Evolutionary conservation across 805 yeast species (phyloP).

Genomic region (Candida methanosorbosa): DNA sequence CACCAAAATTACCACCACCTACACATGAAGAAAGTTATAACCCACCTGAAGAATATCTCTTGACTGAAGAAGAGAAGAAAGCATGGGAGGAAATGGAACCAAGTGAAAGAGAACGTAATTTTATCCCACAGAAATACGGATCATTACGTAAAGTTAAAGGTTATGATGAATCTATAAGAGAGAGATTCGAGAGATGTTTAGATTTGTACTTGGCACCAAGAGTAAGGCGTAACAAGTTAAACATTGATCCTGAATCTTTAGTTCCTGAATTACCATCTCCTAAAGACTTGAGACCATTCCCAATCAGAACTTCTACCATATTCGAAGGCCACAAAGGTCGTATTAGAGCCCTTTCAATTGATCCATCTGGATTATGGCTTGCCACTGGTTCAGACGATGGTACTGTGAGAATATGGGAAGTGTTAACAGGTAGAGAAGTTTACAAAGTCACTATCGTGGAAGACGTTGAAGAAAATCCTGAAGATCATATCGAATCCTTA

Average conservation of each 20-base stretch:
- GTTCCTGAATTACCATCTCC: slow-evolving; percentile 97
- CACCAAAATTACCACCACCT: slow-evolving; percentile 94
- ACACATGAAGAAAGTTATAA: slow-evolving; percentile 94
- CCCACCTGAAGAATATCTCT: slow-evolving; percentile 92
- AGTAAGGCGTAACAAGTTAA: slow-evolving; percentile 80
- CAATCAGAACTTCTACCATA: slow-evolving; percentile 77
- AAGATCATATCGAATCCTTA: slow-evolving; percentile 71
- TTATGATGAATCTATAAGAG: slow-evolving; percentile 76
- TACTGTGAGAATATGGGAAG: slow-evolving; percentile 93
- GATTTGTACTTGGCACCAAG: slow-evolving; percentile 96
- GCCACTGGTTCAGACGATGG: slow-evolving; percentile 99
- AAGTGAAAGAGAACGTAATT: slow-evolving; percentile 69
- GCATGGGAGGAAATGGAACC: slow-evolving; percentile 67
- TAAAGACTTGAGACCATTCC: slow-evolving; percentile 93
- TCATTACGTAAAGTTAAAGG: slow-evolving; percentile 92
- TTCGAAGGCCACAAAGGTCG: slow-evolving; percentile 79
- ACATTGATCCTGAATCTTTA: slow-evolving; percentile 92
- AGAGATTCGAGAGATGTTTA: slow-evolving; percentile 87
- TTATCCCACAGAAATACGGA: slow-evolving; percentile 71
- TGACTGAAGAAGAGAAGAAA: slow-evolving; percentile 68
- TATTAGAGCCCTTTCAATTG: slow-evolving; percentile 74
- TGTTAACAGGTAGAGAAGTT: slow-evolving; percentile 89
- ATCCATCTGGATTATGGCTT: slow-evolving; percentile 87
- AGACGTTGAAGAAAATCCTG: slow-evolving; percentile 44
- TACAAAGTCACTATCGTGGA: slow-evolving; percentile 43